Evolutionary conservation across 169 alveolate species (phyloP).

Genomic region (Plasmodium yoelii): DNA sequence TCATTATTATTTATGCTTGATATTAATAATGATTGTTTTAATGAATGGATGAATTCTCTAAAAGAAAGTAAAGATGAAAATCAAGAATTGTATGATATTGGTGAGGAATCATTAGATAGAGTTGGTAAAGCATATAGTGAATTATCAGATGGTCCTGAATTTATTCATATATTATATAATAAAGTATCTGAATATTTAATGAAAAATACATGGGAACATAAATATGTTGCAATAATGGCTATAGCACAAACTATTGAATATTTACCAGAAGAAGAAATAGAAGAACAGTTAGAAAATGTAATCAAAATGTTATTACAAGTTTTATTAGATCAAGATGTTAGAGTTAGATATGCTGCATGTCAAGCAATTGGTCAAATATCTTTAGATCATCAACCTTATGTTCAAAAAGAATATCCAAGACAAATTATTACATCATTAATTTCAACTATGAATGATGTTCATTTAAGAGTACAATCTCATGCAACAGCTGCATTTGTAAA

Average conservation of each 20-base stretch:
- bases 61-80: conserved; percentile 88
- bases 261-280: conserved; percentile 89
- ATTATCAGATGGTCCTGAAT: conserved; percentile 82
- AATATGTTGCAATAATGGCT: conserved; percentile 91
- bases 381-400: conserved; percentile 92
- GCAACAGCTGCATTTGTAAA: conserved; percentile 94
- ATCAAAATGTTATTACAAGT: conserved; percentile 86
- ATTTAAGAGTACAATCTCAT: conserved; percentile 91
- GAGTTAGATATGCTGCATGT: conserved; percentile 94
- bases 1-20: conserved; percentile 88
- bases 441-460: conserved; percentile 87
- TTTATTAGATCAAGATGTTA: conserved; percentile 87
- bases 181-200: conserved; percentile 85
- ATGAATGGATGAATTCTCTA: conserved; percentile 88
- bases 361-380: conserved; percentile 94
- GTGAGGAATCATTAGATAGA: conserved; percentile 90
- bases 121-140: conserved; percentile 88
- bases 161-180: conserved; percentile 85
- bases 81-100: conserved; percentile 88
- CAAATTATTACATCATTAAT: conserved; percentile 88
- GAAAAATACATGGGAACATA: conserved; percentile 89
- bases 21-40: conserved; percentile 87
- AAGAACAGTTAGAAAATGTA: conserved; percentile 87
- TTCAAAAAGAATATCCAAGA: conserved; percentile 85
- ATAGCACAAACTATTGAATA: conserved; percentile 90